These are phyloP conservation scores for Leccinum variicolor DNA, from an alignment of 768 basidiomycete species.

Conservation along the genomic window DNA sequence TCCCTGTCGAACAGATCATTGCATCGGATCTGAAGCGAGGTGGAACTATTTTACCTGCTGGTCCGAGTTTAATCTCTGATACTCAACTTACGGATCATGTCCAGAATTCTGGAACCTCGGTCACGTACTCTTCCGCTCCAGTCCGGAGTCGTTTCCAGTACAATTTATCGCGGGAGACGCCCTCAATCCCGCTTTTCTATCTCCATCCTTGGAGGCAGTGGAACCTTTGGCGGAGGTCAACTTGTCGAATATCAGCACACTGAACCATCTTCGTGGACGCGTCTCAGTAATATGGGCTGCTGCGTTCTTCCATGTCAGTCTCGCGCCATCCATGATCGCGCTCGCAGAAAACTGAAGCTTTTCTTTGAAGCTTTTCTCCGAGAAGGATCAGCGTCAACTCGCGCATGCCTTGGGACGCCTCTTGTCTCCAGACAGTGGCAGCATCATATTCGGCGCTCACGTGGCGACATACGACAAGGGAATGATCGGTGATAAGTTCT, in stretches of 20 bases:
- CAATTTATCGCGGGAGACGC: constrained; percentile 54
- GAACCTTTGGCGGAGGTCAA: constrained; percentile 19
- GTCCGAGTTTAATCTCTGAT: background rate
- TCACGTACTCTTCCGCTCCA: constrained; percentile 56
- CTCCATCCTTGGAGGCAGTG: constrained; percentile 20
- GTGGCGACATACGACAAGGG: constrained; percentile 13
- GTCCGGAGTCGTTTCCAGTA: constrained; percentile 48
- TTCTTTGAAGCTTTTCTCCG: constrained; percentile 23
- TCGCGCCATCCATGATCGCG: constrained; percentile 8
- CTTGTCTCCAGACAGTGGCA: constrained; percentile 26
- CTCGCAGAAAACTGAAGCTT: constrained; percentile 26
- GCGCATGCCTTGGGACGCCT: constrained; percentile 25
- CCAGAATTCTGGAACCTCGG: constrained; percentile 61
- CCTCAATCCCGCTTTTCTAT: constrained; percentile 45
- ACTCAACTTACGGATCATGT: background rate
- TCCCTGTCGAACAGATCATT: constrained; percentile 35
- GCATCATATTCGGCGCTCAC: constrained; percentile 32
- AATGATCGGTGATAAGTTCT: background rate
- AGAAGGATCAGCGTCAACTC: constrained; percentile 22
- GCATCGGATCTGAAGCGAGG: constrained; percentile 39
- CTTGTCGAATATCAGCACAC: constrained; percentile 34
- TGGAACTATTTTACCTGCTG: constrained; percentile 6
- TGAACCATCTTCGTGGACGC: constrained; percentile 45
- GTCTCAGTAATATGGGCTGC: constrained; percentile 49
- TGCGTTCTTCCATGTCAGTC: constrained; percentile 41